Conservation (phyloP, 345 rosid genomes). For the Clausena lansium region DNA sequence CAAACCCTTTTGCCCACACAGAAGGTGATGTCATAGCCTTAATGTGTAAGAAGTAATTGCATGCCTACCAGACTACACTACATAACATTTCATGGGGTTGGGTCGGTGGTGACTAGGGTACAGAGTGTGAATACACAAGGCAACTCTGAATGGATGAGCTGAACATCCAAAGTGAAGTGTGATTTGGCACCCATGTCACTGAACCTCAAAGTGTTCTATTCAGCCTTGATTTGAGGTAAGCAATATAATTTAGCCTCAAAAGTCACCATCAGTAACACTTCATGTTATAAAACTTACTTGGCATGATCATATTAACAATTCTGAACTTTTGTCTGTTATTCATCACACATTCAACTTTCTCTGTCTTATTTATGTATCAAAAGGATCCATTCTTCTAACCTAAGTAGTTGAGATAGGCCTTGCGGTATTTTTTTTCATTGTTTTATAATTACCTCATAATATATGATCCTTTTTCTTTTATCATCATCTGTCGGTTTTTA, state of each 20-base stretch:
- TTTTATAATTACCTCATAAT: no score
- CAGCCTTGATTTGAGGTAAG: conserved; percentile 1
- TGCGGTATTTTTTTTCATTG: not conserved
- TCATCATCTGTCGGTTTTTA: not conserved
- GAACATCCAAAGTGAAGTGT: not conserved
- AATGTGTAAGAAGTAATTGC: not conserved
- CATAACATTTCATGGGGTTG: no score
- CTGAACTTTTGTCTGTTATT: not conserved
- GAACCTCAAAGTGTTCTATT: not conserved
- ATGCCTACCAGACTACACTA: no score
- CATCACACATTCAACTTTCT: not conserved
- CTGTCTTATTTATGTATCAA: not conserved
- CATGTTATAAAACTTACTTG: not conserved
- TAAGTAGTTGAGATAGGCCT: not conserved
- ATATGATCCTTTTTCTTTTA: not conserved
- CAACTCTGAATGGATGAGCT: not conserved
- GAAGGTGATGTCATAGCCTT: not conserved
- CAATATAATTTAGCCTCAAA: not conserved
- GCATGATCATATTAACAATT: not conserved
- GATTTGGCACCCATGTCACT: not conserved
- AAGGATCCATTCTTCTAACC: conserved; percentile 6
- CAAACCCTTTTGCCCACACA: not conserved
- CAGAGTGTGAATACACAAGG: not conserved
- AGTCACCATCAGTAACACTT: not conserved
- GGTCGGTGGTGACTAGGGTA: no score